These are phyloP conservation scores for Anastatica hierochuntica DNA, from an alignment of 345 rosid genomes.

Conservation along the genomic window DNA sequence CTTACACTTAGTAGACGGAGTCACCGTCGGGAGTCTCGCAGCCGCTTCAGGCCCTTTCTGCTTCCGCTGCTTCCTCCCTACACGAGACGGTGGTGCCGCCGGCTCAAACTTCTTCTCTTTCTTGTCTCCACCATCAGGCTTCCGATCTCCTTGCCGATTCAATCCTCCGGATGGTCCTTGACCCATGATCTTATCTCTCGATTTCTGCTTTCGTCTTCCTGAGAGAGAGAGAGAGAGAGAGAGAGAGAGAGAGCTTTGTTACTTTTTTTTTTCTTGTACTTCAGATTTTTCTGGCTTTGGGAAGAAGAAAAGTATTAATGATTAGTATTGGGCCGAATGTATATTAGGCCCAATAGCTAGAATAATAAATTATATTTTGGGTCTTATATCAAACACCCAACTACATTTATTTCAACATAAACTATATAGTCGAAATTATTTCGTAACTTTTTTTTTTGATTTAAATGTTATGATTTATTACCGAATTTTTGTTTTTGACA, in stretches of 20 bases:
- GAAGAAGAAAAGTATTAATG: conserved; percentile 19
- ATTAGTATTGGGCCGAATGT: background rate
- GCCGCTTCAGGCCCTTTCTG: conserved; percentile 95
- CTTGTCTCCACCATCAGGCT: conserved; percentile 62
- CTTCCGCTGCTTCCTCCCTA: conserved; percentile 76
- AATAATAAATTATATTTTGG: too few species aligned
- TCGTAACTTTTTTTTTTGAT: too few species aligned
- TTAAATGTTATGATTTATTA: too few species aligned
- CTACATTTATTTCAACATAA: too few species aligned
- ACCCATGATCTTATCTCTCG: conserved; percentile 48
- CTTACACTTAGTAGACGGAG: conserved; percentile 78
- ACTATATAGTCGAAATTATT: too few species aligned
- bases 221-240: too few species aligned
- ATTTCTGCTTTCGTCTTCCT: background rate
- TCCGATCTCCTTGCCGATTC: conserved; percentile 76
- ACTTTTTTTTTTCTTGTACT: background rate
- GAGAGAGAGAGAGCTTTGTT: too few species aligned
- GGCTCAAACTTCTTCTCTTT: conserved; percentile 93
- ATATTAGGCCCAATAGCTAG: background rate
- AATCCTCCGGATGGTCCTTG: conserved; percentile 86
- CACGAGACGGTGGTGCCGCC: conserved; percentile 83
- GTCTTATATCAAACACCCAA: too few species aligned
- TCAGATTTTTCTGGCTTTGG: conserved; percentile 13
- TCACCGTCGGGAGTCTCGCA: conserved; percentile 73
- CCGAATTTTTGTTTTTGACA: too few species aligned